phyloP scores from a whole-genome alignment of 257 asterid genomes.

The Scutellaria barbata region DNA sequence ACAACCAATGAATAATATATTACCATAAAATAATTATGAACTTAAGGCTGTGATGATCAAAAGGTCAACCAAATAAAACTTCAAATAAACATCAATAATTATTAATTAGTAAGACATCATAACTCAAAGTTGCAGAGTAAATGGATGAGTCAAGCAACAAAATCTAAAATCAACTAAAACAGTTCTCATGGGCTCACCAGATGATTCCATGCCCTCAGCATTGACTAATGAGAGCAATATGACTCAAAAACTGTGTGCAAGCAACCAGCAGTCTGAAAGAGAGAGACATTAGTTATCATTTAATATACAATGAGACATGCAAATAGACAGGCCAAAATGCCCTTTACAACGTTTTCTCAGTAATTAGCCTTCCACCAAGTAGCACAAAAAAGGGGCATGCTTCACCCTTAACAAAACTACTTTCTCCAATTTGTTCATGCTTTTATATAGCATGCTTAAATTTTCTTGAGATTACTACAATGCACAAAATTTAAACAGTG shows the following conservation, averaged over 20 bases:
- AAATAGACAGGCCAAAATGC: conserved; percentile 25
- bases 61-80: conserved; percentile 16
- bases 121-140: conserved; percentile 8
- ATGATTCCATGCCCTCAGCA: conserved; percentile 48
- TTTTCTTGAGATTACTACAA: neutral
- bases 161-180: conserved; percentile 11
- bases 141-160: neutral
- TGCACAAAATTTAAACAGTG: neutral
- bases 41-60: conserved; percentile 11
- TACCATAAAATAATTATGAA: conserved; percentile 4
- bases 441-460: neutral
- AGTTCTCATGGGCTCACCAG: conserved; percentile 45
- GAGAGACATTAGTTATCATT: conserved; percentile 17
- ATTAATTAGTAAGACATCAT: neutral
- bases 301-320: conserved; percentile 14
- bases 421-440: neutral
- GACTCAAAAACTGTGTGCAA: conserved; percentile 23
- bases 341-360: conserved; percentile 1
- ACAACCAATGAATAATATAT: neutral
- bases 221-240: conserved; percentile 33
- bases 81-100: conserved; percentile 15
- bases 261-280: conserved; percentile 26
- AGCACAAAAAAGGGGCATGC: conserved; percentile 10
- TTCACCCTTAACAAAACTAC: neutral
- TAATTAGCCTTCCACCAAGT: conserved; percentile 19